Percentiles rank a stretch among this genome's conserved stretches.
Conservation (phyloP, 352 stramenopile genomes). For the Thraustochytrium sp. region DNA sequence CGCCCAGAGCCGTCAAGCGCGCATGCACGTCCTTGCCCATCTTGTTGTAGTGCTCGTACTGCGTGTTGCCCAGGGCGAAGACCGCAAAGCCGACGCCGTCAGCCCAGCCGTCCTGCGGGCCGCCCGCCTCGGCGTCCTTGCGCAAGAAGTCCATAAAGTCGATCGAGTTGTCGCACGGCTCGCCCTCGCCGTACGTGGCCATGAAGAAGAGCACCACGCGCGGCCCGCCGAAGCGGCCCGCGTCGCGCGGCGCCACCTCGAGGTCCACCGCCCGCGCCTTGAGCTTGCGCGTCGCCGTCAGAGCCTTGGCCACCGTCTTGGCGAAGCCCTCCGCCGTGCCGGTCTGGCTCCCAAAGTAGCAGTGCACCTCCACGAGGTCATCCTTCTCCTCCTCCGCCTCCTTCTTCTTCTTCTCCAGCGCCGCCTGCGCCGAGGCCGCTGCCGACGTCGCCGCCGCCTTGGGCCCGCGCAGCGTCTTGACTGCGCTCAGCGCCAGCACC, state of each 20-base stretch:
- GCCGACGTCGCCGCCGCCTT: neutral
- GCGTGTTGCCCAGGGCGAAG: constrained; percentile 94
- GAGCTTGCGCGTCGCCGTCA: constrained; percentile 69
- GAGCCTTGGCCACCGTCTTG: constrained; percentile 81
- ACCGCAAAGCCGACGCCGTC: constrained; percentile 77
- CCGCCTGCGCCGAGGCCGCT: neutral
- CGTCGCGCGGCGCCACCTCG: constrained; percentile 66
- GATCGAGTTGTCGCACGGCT: constrained; percentile 93
- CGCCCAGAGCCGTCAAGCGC: constrained; percentile 74
- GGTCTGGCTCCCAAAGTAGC: constrained; percentile 93
- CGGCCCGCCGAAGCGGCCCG: neutral
- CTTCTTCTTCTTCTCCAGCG: neutral
- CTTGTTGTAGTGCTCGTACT: constrained; percentile 98
- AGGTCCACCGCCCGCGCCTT: constrained; percentile 80
- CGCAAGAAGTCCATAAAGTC: constrained; percentile 83
- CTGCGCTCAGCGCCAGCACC: constrained; percentile 9
- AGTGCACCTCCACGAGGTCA: neutral
- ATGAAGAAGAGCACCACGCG: constrained; percentile 84
- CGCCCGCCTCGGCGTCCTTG: constrained; percentile 44
- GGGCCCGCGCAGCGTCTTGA: neutral
- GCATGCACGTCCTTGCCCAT: constrained; percentile 85
- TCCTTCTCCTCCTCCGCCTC: constrained; percentile 17
- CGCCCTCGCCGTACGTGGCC: constrained; percentile 95
- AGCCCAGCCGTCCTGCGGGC: constrained; percentile 50
- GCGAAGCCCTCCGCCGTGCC: constrained; percentile 94